phyloP scores from a whole-genome alignment of 1,139 yeast species.

The Tardiomyces blankii region DNA sequence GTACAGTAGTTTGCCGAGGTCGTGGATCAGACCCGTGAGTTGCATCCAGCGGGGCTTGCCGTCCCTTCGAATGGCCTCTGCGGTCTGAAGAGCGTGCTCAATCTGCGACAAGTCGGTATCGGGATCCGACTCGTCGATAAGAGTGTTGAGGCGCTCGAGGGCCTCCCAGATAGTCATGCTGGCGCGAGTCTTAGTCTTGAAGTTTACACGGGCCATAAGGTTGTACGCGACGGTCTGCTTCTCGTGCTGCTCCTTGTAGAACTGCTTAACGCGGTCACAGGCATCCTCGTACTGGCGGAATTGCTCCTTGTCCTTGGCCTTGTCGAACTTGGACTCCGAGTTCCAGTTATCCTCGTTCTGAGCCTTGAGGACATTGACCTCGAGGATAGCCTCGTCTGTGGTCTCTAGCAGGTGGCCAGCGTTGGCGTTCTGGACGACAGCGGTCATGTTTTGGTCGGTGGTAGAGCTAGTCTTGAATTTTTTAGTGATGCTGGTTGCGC shows the following conservation, averaged over 20 bases:
- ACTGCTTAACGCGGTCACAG: conserved; percentile 54
- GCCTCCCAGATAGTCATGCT: conserved; percentile 69
- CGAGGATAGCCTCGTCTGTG: conserved; percentile 32
- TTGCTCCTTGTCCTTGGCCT: conserved; percentile 20
- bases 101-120: conserved; percentile 67
- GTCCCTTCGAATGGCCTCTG: conserved; percentile 60
- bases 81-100: conserved; percentile 68
- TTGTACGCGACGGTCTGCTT: conserved; percentile 66
- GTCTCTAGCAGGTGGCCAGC: conserved; percentile 24
- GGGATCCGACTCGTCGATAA: conserved; percentile 64
- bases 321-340: conserved; percentile 11
- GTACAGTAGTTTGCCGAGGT: conserved; percentile 56
- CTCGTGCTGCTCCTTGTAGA: conserved; percentile 58
- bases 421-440: conserved; percentile 4
- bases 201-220: conserved; percentile 58
- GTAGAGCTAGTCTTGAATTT: no score
- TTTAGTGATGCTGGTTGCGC: no score
- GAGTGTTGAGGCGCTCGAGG: conserved; percentile 45
- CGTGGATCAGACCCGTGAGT: conserved; percentile 61
- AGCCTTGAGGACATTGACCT: conserved; percentile 27
- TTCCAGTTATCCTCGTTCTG: conserved; percentile 15
- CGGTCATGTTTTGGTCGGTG: conserved; percentile 1
- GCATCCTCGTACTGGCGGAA: conserved; percentile 63
- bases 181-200: conserved; percentile 54
- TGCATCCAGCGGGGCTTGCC: conserved; percentile 70